A percentile compares a stretch with the other conserved stretches of the same genome.
phyloP scores from a whole-genome alignment of 331 rosid genomes.

The Quercus lobata region DNA sequence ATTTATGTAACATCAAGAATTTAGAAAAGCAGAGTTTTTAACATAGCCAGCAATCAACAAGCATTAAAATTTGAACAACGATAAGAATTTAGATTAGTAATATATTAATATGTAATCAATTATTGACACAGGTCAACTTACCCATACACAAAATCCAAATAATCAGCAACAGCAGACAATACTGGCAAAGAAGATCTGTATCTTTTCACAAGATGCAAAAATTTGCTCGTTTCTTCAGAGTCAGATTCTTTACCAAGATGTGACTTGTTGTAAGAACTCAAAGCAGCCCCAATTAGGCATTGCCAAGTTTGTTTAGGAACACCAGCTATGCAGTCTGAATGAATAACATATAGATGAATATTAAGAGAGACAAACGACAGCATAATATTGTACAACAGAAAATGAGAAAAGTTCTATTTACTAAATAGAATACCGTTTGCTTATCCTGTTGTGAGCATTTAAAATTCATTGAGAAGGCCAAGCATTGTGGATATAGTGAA shows the following conservation, averaged over 20 bases:
- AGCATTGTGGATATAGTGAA: background rate
- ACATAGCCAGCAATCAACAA: background rate
- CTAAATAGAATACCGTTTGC: background rate
- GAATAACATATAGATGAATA: background rate
- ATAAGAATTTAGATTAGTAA: background rate
- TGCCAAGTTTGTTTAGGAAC: slow-evolving; percentile 42
- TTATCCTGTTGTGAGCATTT: background rate
- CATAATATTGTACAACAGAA: background rate
- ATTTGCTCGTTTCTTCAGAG: slow-evolving; percentile 39
- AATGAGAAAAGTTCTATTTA: background rate
- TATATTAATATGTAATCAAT: background rate
- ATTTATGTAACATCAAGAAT: slow-evolving; percentile 16
- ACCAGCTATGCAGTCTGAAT: slow-evolving; percentile 42
- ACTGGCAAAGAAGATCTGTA: slow-evolving; percentile 60
- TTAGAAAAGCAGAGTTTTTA: slow-evolving; percentile 11
- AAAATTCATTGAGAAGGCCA: background rate
- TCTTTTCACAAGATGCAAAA: slow-evolving; percentile 56
- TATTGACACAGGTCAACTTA: slow-evolving; percentile 30
- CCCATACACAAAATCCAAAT: slow-evolving; percentile 70
- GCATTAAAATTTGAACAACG: slow-evolving; percentile 9
- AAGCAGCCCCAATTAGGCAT: slow-evolving; percentile 65
- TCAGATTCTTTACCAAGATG: slow-evolving; percentile 14
- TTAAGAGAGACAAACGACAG: background rate
- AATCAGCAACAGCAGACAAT: slow-evolving; percentile 71
- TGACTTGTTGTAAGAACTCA: slow-evolving; percentile 50